Evolutionary conservation across 371 early-diverging fungal genomes (phyloP), one percentile per base, ranked within the genome.

Genomic region (Mucor velutinosus): DNA sequence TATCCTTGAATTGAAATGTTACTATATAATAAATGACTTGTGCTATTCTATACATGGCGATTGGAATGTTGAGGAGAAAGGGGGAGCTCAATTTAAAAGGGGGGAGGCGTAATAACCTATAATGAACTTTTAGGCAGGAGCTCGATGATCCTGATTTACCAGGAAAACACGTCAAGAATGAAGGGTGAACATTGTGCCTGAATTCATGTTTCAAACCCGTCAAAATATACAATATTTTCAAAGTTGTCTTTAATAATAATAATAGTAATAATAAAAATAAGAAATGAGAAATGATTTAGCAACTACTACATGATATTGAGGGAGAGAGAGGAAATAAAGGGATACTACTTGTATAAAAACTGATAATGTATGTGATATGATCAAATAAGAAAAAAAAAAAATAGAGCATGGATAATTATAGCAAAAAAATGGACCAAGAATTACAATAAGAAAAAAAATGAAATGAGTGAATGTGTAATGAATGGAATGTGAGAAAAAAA

Each of bases 1-100:
- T 77, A 76, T 63, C 62, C 62, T 53, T 73, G 59, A 62, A 61
- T 6, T 41, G n/a, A 27, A 21, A 53, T 33, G 23, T n/a, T 43
- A 7, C 7, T 45, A n/a, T 14, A 4, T 6, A 45, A 45, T 45
- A 45, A 51, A 51, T 23, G 25, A 21, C 12, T 19, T 19, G 5
- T 49, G 49, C 2, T 49, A 49, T 49, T 49, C 10, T 51, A 21
- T 25, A 51, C 12, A 51, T 23, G 23, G 6, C 23, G 12, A 51
- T 51, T 51, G 51, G 51, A 51, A 51, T 51, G 51, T 51, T 51
- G 51, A 51, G 23, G 51, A 12, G 51, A 12, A 4, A 8, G 51
- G 25, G n/a, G 10, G 49, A 49, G 37, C 2, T 37, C 1, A 14
- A 37, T 37, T 37, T 37, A 57, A 47, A 43, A 60, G n/a, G 37